Evolutionary conservation across 345 rosid genomes (phyloP).

Genomic region (Schrenkiella parvula): DNA sequence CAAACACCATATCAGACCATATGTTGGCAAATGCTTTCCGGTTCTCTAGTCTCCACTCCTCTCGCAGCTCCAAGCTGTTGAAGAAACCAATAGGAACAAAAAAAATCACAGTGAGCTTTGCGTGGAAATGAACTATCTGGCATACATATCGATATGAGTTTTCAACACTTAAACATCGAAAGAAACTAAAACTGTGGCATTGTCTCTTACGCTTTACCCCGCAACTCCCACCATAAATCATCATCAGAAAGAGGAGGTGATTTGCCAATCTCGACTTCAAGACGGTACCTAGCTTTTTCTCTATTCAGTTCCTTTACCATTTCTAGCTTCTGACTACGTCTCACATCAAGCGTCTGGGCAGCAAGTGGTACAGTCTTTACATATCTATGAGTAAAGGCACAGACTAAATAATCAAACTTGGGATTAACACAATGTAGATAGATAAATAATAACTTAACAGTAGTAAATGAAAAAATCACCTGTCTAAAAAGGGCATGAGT

Average conservation of each 20-base stretch:
- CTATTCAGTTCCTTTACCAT: constrained; percentile 71
- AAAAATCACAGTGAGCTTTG: background rate
- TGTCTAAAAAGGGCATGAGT: constrained; percentile 92
- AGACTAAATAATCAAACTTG: background rate
- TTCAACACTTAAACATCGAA: constrained; percentile 4
- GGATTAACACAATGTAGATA: background rate
- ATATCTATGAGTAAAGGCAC: constrained; percentile 46
- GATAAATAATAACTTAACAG: background rate
- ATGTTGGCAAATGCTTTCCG: constrained; percentile 90
- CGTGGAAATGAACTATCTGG: background rate
- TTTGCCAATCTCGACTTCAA: constrained; percentile 94
- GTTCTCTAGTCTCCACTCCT: constrained; percentile 84
- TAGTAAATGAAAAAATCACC: constrained; percentile 40
- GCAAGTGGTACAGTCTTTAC: constrained; percentile 96
- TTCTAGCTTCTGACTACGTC: constrained; percentile 75
- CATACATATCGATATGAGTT: background rate
- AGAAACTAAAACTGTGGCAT: background rate
- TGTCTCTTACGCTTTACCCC: constrained; percentile 78
- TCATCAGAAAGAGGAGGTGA: constrained; percentile 95
- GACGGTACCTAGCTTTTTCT: constrained; percentile 66
- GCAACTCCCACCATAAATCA: constrained; percentile 84
- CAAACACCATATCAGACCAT: constrained; percentile 92
- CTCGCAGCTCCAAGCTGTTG: constrained; percentile 82
- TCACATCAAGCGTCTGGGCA: constrained; percentile 78
- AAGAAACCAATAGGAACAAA: constrained; percentile 12